Base-by-base conservation (phyloP, 805 yeast genomes). In the Citeromyces nyonsensis region DNA sequence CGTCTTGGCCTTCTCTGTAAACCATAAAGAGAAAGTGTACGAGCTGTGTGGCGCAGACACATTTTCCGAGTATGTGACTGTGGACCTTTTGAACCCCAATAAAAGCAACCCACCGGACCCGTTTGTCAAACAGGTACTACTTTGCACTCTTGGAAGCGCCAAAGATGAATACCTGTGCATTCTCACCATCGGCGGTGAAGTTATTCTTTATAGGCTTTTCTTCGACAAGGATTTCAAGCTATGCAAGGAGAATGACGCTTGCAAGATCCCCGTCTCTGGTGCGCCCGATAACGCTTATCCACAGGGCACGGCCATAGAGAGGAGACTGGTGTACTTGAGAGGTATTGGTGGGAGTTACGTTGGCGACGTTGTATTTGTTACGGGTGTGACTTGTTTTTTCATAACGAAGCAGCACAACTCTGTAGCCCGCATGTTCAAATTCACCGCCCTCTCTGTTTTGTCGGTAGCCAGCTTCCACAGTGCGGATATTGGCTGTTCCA, bases 251-350 rank as follows among this genome's bases (percentile, higher is more conserved):
- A 60, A 54, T 44, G 67, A 63, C 36, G 41, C 47, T 57, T 54
- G 47, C 25, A 54, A 63, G 41, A 39, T 60, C 13, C 50, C 62
- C 4, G 62, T 77, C 8, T 72, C 83, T 1, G 93, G 93, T 35
- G 91, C 88, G 1, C 88, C 91, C 2, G 78, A 72, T 35, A 79
- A 79, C 49, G 79, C 86, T 1, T 77, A 73, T 43, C 63, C 80
- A 1, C 62, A 68, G 36, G 82, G 82, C 28, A 78, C 77, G 1
- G 62, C 61, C 4, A 65, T 79, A 30, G 93, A 81, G 49, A 65
- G 91, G 51, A 67, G 71, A 37, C 56, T 76, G 52, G 67, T 71
- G 35, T 63, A 73, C 47, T 54, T 79, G 38, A 63, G 69, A 4
- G 63, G 70, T 36, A 13, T 27, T 10, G 29, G 29, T 10, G 29